Conservation (phyloP, 306 rosid species). For the Cicer cuneatum region DNA sequence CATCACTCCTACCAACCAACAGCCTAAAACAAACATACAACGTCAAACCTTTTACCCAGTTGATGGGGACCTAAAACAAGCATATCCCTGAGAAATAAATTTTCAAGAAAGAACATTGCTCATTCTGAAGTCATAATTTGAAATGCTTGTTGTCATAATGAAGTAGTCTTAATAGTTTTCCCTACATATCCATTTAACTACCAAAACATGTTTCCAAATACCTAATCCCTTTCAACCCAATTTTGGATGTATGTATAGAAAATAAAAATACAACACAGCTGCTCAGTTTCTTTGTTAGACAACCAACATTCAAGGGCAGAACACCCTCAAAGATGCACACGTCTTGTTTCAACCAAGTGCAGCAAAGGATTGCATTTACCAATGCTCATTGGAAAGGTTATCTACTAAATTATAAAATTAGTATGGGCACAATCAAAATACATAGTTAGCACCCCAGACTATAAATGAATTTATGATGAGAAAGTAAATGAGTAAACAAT, state of each 20-base stretch:
- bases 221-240: neutral
- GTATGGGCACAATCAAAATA: neutral
- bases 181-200: neutral
- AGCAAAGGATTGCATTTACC: neutral
- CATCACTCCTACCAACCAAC: too few relatives aligned
- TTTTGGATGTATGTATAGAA: neutral
- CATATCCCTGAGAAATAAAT: too few relatives aligned
- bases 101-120: neutral
- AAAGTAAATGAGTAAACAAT: constrained; percentile 9
- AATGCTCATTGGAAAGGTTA: neutral
- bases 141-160: neutral
- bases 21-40: too few relatives aligned
- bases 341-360: neutral
- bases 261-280: neutral
- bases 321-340: constrained; percentile 13
- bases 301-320: neutral
- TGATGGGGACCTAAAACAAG: too few relatives aligned
- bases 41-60: too few relatives aligned
- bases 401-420: neutral
- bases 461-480: neutral
- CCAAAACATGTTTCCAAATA: neutral
- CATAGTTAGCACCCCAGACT: neutral
- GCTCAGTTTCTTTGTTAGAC: too few relatives aligned
- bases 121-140: neutral
- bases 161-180: neutral